Evolutionary conservation across 495 filamentous ascomycete species (phyloP).

Genomic region (Elaphomyces granulatus): DNA sequence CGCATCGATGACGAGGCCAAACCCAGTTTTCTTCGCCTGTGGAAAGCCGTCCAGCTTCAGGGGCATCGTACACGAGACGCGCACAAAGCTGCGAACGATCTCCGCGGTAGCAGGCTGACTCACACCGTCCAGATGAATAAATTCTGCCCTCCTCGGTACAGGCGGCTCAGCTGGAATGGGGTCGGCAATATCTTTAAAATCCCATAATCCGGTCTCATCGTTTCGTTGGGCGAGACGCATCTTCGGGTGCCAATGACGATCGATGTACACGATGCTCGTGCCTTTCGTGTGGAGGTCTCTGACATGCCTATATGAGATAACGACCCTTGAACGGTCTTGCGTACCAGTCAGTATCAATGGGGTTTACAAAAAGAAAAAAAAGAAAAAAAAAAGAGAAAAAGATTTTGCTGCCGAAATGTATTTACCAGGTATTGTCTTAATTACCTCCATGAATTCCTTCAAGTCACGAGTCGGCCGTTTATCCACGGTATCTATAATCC

Average conservation of each 20-base stretch:
- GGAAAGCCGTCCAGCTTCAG: conserved; percentile 95
- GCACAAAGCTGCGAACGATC: conserved; percentile 86
- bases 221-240: conserved; percentile 92
- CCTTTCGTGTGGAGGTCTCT: conserved; percentile 88
- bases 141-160: conserved; percentile 63
- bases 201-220: conserved; percentile 83
- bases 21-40: conserved; percentile 79
- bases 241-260: conserved; percentile 87
- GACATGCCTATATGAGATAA: conserved; percentile 90
- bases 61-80: conserved; percentile 81
- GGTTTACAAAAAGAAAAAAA: too few species aligned
- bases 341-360: too few species aligned
- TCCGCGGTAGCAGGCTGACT: conserved; percentile 80
- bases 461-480: conserved; percentile 79
- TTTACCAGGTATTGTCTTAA: conserved; percentile 62
- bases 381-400: too few species aligned
- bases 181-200: conserved; percentile 75
- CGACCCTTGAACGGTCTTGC: conserved; percentile 77
- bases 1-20: conserved; percentile 89
- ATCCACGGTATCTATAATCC: conserved; percentile 87
- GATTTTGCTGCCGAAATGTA: background rate
- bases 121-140: conserved; percentile 82
- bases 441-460: conserved; percentile 78
- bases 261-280: conserved; percentile 82
- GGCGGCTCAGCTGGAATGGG: conserved; percentile 59